Evolutionary conservation across 208 protist species (phyloP).

Genomic region (Trypanosoma vivax): DNA sequence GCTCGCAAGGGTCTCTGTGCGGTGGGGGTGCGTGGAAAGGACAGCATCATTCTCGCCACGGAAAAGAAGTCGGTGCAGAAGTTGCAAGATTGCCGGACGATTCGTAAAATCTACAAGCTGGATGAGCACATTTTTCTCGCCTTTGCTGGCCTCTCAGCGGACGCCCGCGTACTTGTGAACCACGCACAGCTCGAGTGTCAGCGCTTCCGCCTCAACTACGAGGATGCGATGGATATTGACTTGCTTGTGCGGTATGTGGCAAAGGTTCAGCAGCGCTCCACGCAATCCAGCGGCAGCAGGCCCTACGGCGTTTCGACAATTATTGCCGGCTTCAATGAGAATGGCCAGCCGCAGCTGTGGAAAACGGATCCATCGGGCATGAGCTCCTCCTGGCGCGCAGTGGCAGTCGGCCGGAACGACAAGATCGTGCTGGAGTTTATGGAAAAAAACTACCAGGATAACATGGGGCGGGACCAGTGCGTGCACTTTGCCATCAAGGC

Average conservation of each 20-base stretch:
- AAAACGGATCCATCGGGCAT: slow-evolving; percentile 87
- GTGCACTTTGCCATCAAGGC: slow-evolving; percentile 97
- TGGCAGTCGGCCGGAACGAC: slow-evolving; percentile 90
- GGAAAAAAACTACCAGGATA: slow-evolving; percentile 97
- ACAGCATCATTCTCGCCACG: slow-evolving; percentile 95
- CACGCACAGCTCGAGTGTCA: slow-evolving; percentile 98
- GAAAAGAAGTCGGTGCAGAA: slow-evolving; percentile 98
- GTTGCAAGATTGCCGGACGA: slow-evolving; percentile 98
- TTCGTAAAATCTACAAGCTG: slow-evolving; percentile 98
- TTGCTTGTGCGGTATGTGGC: slow-evolving; percentile 98
- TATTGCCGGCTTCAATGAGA: slow-evolving; percentile 97
- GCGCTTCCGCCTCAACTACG: slow-evolving; percentile 97
- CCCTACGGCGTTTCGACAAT: slow-evolving; percentile 99
- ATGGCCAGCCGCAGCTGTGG: slow-evolving; percentile 91
- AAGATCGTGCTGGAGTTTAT: slow-evolving; percentile 99
- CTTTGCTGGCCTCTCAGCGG: slow-evolving; percentile 98
- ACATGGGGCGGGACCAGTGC: slow-evolving; percentile 86
- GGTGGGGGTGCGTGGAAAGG: slow-evolving; percentile 83
- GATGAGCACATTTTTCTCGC: slow-evolving; percentile 98
- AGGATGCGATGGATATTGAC: slow-evolving; percentile 96
- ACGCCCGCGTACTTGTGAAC: slow-evolving; percentile 99
- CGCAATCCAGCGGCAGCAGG: slow-evolving; percentile 97
- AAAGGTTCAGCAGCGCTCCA: slow-evolving; percentile 97
- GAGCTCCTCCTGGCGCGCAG: slow-evolving; percentile 75
- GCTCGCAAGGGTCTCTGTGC: slow-evolving; percentile 96